A percentile compares a stretch with the other conserved stretches of the same genome.
phyloP scores from a whole-genome alignment of 1,284 basidiomycete species.

The Ceratobasidium sp. region DNA sequence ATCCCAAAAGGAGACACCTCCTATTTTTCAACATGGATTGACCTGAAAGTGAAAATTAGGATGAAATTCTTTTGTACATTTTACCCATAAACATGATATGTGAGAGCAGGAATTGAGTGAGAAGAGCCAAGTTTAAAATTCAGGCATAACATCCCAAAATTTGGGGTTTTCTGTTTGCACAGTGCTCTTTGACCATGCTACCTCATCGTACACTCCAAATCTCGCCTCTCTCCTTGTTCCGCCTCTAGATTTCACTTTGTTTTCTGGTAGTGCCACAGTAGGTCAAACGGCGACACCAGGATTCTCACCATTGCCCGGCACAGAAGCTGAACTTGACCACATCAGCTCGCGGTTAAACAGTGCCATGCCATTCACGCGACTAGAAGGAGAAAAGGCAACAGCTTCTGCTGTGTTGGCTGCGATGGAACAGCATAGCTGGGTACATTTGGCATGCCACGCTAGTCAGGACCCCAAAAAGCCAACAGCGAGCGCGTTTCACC shows the following conservation, averaged over 20 bases:
- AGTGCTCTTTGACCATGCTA: conserved; percentile 54
- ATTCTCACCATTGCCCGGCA: neutral
- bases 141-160: too few relatives aligned
- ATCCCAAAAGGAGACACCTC: too few relatives aligned
- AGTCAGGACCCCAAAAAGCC: neutral
- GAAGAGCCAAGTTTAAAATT: too few relatives aligned
- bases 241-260: neutral
- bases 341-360: too few relatives aligned
- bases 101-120: too few relatives aligned
- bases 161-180: too few relatives aligned
- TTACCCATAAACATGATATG: too few relatives aligned
- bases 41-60: too few relatives aligned
- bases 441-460: neutral
- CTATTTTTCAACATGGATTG: too few relatives aligned
- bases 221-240: conserved; percentile 52
- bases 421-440: neutral
- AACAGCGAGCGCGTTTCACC: neutral
- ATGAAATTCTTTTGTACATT: too few relatives aligned
- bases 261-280: neutral
- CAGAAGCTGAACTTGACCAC: too few relatives aligned
- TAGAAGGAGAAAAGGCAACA: neutral
- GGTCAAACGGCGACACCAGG: neutral
- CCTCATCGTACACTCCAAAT: conserved; percentile 58
- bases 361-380: neutral
- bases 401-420: neutral